phyloP scores from a whole-genome alignment of 495 filamentous ascomycete species.

The Penicillium arizonense region DNA sequence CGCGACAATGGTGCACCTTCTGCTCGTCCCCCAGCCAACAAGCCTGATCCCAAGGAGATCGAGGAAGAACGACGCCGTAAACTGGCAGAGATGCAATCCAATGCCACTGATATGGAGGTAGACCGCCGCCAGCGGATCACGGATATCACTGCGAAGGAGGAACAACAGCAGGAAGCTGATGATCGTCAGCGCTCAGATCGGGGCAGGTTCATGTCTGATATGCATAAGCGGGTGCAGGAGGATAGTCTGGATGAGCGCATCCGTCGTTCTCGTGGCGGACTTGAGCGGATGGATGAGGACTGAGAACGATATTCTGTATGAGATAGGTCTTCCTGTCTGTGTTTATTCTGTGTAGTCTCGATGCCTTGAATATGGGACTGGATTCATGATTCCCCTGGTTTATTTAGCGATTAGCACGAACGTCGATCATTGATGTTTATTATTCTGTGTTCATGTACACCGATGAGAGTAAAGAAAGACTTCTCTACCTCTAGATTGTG shows the following conservation, averaged over 20 bases:
- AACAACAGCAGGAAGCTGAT: constrained; percentile 62
- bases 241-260: constrained; percentile 46
- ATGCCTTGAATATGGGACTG: no score
- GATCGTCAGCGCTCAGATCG: constrained; percentile 42
- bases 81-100: constrained; percentile 84
- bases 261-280: constrained; percentile 37
- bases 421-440: no score
- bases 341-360: no score
- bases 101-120: constrained; percentile 74
- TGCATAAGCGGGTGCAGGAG: constrained; percentile 40
- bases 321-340: neutral
- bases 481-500: no score
- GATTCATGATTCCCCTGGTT: no score
- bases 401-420: no score
- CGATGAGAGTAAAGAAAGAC: no score
- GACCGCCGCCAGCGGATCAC: constrained; percentile 71
- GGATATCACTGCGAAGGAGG: constrained; percentile 63
- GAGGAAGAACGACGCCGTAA: constrained; percentile 53
- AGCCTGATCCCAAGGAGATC: constrained; percentile 20
- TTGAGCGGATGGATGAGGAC: constrained; percentile 38
- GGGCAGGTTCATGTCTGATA: constrained; percentile 38
- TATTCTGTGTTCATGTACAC: no score
- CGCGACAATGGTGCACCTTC: constrained; percentile 19
- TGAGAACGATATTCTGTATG: neutral
- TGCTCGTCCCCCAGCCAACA: constrained; percentile 9